A percentile compares a stretch with the other conserved stretches of the same genome.
These are phyloP conservation scores for Gossypium australe DNA, from an alignment of 345 rosid species.

Conservation along the genomic window DNA sequence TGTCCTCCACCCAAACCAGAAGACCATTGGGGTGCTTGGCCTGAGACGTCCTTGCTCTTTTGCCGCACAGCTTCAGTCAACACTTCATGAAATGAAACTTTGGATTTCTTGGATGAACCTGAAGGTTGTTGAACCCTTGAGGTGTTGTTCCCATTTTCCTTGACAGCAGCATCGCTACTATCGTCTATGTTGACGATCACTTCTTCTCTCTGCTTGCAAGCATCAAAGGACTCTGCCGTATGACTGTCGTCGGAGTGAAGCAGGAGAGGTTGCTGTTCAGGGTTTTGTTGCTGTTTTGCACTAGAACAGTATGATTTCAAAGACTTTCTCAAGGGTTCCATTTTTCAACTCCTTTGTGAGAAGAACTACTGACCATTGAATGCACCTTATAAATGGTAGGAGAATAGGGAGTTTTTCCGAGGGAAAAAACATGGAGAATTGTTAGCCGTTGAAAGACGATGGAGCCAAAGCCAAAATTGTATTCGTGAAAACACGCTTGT, in stretches of 20 bases:
- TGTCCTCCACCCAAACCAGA: not conserved
- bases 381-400: not conserved
- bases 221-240: constrained; percentile 3
- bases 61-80: constrained; percentile 23
- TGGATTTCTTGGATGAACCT: constrained; percentile 18
- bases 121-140: not conserved
- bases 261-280: constrained; percentile 23
- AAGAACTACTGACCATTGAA: not conserved
- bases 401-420: not conserved
- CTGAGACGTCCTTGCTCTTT: constrained; percentile 13
- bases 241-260: constrained; percentile 1
- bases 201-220: constrained; percentile 15
- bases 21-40: not conserved
- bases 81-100: constrained; percentile 27
- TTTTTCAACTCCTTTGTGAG: not conserved
- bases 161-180: not conserved
- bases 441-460: not conserved
- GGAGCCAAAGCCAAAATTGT: not conserved
- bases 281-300: constrained; percentile 13
- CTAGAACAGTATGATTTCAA: constrained; percentile 15
- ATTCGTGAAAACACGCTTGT: not conserved
- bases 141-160: constrained; percentile 14
- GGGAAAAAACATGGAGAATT: not conserved
- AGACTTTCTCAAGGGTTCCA: constrained; percentile 25
- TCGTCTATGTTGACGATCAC: constrained; percentile 24